Percentiles rank a stretch among this genome's conserved stretches.
Conservation (phyloP, 805 yeast genomes). For the Teunomyces atbi region DNA sequence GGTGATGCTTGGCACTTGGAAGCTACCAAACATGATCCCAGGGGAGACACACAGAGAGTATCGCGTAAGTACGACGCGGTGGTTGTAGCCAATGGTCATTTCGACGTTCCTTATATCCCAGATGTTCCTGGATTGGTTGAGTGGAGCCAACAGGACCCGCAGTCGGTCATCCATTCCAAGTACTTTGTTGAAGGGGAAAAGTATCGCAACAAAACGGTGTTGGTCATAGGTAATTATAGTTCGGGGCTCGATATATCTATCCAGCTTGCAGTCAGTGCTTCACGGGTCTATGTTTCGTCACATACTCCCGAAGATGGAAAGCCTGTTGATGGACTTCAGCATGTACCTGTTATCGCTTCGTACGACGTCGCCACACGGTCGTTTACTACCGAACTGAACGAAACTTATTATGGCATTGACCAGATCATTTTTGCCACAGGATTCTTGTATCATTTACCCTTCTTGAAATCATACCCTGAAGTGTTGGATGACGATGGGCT, state of each 20-base stretch:
- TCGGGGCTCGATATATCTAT: conserved; percentile 13
- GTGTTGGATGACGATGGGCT: conserved; percentile 19
- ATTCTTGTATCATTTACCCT: conserved; percentile 20
- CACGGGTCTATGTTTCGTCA: conserved; percentile 13
- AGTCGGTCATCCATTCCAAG: conserved; percentile 19
- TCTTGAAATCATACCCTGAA: conserved; percentile 16
- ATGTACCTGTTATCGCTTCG: conserved; percentile 3
- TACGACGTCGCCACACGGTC: conserved; percentile 4
- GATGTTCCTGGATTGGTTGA: conserved; percentile 17
- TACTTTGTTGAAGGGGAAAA: conserved; percentile 16
- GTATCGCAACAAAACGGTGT: conserved; percentile 11
- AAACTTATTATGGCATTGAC: conserved; percentile 15
- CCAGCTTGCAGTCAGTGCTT: conserved; percentile 11
- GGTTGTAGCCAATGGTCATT: conserved; percentile 26
- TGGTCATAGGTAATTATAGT: conserved; percentile 35
- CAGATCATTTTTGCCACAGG: conserved; percentile 25
- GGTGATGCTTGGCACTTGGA: conserved; percentile 9
- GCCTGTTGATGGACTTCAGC: neutral
- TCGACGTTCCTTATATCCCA: conserved; percentile 22
- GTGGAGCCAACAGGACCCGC: conserved; percentile 18
- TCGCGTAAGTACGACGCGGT: conserved; percentile 18
- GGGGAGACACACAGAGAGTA: neutral
- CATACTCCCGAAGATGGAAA: conserved; percentile 3
- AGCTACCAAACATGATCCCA: neutral
- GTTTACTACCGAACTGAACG: conserved; percentile 13